Base-by-base conservation (phyloP, 139 green algal species). In the Chlorella vulgaris region DNA sequence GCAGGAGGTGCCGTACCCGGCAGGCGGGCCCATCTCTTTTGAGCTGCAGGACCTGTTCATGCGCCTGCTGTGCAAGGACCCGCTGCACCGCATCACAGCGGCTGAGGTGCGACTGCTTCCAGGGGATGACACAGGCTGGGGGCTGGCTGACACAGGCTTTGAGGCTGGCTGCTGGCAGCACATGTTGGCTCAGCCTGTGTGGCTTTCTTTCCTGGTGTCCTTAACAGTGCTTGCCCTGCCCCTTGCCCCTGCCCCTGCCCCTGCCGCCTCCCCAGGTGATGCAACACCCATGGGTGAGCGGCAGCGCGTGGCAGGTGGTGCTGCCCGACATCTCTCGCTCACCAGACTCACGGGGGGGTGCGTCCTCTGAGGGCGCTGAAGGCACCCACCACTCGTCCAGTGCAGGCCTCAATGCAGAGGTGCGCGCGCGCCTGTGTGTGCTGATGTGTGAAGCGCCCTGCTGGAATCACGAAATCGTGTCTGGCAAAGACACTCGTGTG, bases 41-140 rank as follows among this genome's bases (percentile, higher is more conserved):
- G 71, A 86, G 39, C 74, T 86, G 62, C 80, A 86, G 62, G 84
- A 88, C 79, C 65, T 88, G 5, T 74, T 88, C 40, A 61, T 76
- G 42, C 50, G 73, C 33, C 53, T 82, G 43, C 67, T 88, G 35
- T 31, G 74, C 50, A 68, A 50, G 8, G 73, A 83, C 53, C 79
- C 84, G 7, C 43, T 33, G 8, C 18, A 58, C 33, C 40, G 83
- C 36, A 76, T 88, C 29, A 84, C 84, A 0, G 69, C 79, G 3
- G 70, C 74, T 35, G 83, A 87, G 77, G 51, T 81, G 74, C 7
- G 68, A 7, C 22, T 40, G 40, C 8, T 29, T 42, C 29, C 7
- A 7, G 5, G 24, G 36, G 67, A n/a, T n/a, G n/a, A n/a, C n/a
- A n/a, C n/a, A 39, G 26, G 65, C 18, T 73, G 31, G 7, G 18